Conservation (phyloP, 805 yeast species). For the Suhomyces sp. region DNA sequence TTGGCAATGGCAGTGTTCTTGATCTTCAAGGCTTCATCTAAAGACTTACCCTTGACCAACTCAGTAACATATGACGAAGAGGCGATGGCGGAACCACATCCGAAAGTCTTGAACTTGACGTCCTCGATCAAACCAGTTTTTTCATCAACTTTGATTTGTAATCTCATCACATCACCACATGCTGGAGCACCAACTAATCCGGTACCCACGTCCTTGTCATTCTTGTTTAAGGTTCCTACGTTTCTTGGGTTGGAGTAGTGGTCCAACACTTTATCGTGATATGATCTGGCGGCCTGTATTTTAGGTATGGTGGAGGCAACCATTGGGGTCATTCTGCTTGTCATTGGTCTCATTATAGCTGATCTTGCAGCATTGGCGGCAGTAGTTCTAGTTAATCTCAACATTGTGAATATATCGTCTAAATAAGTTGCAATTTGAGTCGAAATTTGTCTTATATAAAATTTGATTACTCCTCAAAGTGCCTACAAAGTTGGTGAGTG, state of each 20-base stretch:
- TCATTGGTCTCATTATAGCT: constrained; percentile 2
- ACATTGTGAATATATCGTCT: constrained; percentile 13
- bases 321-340: constrained; percentile 6
- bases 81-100: constrained; percentile 99
- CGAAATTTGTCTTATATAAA: not conserved
- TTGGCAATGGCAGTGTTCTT: constrained; percentile 94
- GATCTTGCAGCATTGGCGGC: constrained; percentile 4
- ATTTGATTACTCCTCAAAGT: not conserved
- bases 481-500: not conserved
- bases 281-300: constrained; percentile 30
- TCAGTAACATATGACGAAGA: constrained; percentile 94
- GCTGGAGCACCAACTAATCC: constrained; percentile 99
- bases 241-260: constrained; percentile 96
- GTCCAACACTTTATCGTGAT: constrained; percentile 92
- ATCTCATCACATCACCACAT: constrained; percentile 98
- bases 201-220: constrained; percentile 77
- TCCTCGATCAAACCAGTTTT: constrained; percentile 87
- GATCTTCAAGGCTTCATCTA: constrained; percentile 89
- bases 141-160: constrained; percentile 91
- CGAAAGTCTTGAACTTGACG: constrained; percentile 97
- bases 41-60: constrained; percentile 87
- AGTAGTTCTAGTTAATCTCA: constrained; percentile 22
- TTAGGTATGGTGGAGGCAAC: constrained; percentile 4
- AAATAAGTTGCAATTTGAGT: not conserved
- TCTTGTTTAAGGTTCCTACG: constrained; percentile 89